Conservation (phyloP, 1,284 basidiomycete species). For the Pseudomicrostroma phylloplanum region DNA sequence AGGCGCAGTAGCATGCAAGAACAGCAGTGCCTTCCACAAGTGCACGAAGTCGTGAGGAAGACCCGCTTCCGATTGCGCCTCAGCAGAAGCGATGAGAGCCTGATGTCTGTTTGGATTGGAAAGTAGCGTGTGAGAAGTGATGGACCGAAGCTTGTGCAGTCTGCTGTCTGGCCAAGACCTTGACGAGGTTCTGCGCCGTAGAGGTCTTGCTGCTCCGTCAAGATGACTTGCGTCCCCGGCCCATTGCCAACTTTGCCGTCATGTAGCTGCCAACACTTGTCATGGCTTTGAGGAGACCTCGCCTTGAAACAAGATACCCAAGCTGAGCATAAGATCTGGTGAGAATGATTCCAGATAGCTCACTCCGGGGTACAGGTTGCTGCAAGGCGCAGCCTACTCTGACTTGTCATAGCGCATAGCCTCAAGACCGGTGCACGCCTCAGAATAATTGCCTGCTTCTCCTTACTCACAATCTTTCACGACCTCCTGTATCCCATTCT, state of each 20-base stretch:
- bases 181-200: neutral
- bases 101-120: neutral
- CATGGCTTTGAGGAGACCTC: too few species aligned
- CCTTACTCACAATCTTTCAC: conserved; percentile 2
- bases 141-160: too few species aligned
- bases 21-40: neutral
- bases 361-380: too few species aligned
- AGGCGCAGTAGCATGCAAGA: neutral
- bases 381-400: neutral
- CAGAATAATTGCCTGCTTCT: neutral
- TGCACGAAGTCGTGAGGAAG: neutral
- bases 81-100: neutral
- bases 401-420: neutral
- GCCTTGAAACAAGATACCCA: too few species aligned
- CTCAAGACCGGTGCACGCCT: neutral
- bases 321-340: too few species aligned
- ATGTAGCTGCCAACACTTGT: too few species aligned
- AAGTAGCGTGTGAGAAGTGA: neutral
- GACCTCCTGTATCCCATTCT: neutral
- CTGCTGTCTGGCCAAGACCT: too few species aligned
- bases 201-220: too few species aligned
- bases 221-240: too few species aligned
- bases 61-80: neutral
- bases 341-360: neutral
- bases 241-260: too few species aligned